Base-by-base conservation (phyloP, 139 green algal species). In the Tetraselmis chui region DNA sequence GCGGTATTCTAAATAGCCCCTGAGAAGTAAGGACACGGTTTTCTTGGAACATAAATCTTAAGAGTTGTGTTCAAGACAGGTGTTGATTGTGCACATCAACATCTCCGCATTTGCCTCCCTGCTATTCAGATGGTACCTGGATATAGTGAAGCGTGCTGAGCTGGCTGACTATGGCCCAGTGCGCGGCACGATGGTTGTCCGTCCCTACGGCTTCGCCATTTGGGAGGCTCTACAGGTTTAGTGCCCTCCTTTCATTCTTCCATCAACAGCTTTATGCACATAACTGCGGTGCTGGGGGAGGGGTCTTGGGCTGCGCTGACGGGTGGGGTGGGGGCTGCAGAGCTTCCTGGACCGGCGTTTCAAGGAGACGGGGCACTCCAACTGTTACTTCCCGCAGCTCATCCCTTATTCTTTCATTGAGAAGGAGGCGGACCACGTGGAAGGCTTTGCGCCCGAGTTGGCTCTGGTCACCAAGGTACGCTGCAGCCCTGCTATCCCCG, bases 361-460 rank as follows among this genome's bases (percentile, higher is more conserved):
- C 88, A 97, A 98, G 85, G 91, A 94, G 78, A 91, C 85, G 0
- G 96, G 96, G 0, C 88, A 95, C 59, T 67, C 96, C 76, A 99
- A 99, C 83, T 94, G 92, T 30, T 99, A 99, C 89, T 99, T 99
- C 86, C 96, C 96, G 5, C 93, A 98, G 90, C 94, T 99, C 83
- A 99, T 99, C 78, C 97, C 97, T 1, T 91, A 94, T 78, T 97
- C 91, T 26, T 99, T 99, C 92, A 96, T 99, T 76, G 87, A 93
- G 26, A 99, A 98, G 86, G 97, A 99, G 89, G 94, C 96, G n/a
- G 88, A 93, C 80, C 97, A 99, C 82, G 95, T 99, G 79, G 97
- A 99, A 85, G 97, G 97, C n/a, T 99, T 99, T 91, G 93, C 94
- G 0, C 97, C 97, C 24, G 97, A 99, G 92, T 92, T 99, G 75